Conservation (phyloP, 306 rosid genomes). For the Trifolium fragiferum region DNA sequence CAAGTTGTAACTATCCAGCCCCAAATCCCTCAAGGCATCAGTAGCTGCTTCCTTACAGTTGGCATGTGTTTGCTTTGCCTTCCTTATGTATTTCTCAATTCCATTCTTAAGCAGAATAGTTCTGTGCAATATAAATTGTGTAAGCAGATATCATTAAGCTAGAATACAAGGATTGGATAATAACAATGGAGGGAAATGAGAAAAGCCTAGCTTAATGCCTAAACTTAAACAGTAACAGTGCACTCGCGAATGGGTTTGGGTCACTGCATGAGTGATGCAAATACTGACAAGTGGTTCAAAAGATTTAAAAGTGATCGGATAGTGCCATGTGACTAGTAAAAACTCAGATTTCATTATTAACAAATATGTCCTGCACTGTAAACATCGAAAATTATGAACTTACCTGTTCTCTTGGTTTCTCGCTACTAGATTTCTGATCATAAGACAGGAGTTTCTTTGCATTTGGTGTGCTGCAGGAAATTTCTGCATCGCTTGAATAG, state of each 20-base stretch:
- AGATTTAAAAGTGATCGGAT: not conserved
- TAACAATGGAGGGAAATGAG: not conserved
- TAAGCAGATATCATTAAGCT: constrained; percentile 11
- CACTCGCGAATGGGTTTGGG: not conserved
- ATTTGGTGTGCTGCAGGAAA: constrained; percentile 79
- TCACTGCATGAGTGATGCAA: not conserved
- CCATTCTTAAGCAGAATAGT: constrained; percentile 72
- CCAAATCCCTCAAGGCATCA: constrained; percentile 89
- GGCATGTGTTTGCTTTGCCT: constrained; percentile 77
- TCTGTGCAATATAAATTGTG: constrained; percentile 54
- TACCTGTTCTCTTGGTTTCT: constrained; percentile 88
- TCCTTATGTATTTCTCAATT: constrained; percentile 72
- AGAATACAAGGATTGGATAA: not conserved
- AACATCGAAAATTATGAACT: constrained; percentile 33
- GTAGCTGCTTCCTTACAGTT: constrained; percentile 89
- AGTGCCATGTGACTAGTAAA: not conserved
- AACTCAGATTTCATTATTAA: not conserved
- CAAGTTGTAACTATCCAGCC: constrained; percentile 74
- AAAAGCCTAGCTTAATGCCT: not conserved
- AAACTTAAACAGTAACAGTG: not conserved
- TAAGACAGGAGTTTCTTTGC: constrained; percentile 85
- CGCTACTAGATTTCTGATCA: constrained; percentile 89
- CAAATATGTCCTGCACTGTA: not conserved
- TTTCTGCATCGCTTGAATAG: constrained; percentile 84
- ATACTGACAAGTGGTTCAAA: not conserved